Evolutionary conservation across 768 basidiomycete species (phyloP), one percentile per base, ranked within the genome.

Genomic region (Rhodocollybia butyracea): DNA sequence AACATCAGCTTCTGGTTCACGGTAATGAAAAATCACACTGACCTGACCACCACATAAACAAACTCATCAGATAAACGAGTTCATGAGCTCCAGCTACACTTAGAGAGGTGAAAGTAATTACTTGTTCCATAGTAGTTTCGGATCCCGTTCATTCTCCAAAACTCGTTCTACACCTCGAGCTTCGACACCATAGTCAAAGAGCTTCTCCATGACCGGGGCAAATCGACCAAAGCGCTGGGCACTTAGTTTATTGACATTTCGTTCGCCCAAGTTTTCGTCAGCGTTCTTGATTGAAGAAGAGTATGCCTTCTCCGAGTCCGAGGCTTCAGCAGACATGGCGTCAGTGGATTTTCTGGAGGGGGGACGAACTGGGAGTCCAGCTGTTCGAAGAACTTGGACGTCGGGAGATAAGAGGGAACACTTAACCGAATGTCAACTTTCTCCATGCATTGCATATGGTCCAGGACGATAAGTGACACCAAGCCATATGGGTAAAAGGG

Each of bases 111-210:
- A 6, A 22, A 57, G 17, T 13, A 68, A 71, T 42, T 46, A 73
- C 74, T 76, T 75, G 61, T 77, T 77, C 73, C 76, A 76, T 13
- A 70, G 60, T 55, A 78, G 73, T 55, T 76, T 77, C 1, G 58
- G 65, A 50, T 75, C 73, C 57, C 78, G 61, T 64, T 80, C 73
- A 55, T 75, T 64, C 61, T 82, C 81, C 15, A 76, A 78, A 0
- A 82, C 76, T 12, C 81, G 76, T 58, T 81, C 81, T 5, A 83
- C 76, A 19, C 81, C 81, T 63, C 78, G 67, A 4, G 79, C 79
- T 63, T 83, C 81, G 19, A 82, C 76, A 45, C 79, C 80, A 51
- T 67, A 75, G 15, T 70, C 65, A 61, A 81, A 80, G 12, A 80
- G 65, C 60, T 63, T 73, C 41, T 65, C 61, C 22, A 77, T 62